A percentile compares a stretch with the other conserved stretches of the same genome.
Conservation (phyloP, 169 alveolate species). For the Cryptosporidium viatorum region DNA sequence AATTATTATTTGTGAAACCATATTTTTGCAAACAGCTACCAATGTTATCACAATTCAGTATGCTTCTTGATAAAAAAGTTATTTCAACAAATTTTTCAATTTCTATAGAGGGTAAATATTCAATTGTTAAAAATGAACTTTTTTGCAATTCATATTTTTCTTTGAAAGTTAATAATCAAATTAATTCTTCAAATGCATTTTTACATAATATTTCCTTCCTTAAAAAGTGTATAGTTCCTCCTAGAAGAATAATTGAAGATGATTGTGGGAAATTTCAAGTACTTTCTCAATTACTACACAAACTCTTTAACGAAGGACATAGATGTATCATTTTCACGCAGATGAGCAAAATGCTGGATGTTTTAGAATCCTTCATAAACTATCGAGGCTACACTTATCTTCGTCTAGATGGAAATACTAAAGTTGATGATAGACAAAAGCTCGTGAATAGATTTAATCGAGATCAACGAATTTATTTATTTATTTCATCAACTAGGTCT, state of each 20-base stretch:
- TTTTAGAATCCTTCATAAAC: constrained; percentile 95
- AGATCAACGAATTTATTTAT: constrained; percentile 93
- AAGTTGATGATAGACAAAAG: constrained; percentile 95
- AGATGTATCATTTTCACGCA: constrained; percentile 96
- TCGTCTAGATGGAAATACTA: constrained; percentile 97
- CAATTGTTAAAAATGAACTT: constrained; percentile 28
- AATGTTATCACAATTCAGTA: constrained; percentile 15
- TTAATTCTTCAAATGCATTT: background rate
- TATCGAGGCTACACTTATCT: constrained; percentile 95
- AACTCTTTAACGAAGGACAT: constrained; percentile 91
- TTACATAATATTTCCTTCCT: constrained; percentile 10
- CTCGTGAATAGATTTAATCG: constrained; percentile 95
- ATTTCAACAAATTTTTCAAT: background rate
- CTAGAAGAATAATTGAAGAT: constrained; percentile 84
- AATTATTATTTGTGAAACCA: background rate
- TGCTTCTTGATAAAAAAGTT: constrained; percentile 1
- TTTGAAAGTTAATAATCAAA: constrained; percentile 4
- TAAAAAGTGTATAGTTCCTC: constrained; percentile 82
- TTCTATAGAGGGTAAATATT: constrained; percentile 38
- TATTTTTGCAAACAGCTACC: background rate
- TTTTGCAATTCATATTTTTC: background rate
- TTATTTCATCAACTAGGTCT: constrained; percentile 97
- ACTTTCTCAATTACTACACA: constrained; percentile 85
- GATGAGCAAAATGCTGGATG: constrained; percentile 97
- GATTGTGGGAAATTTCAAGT: constrained; percentile 96